phyloP scores from a whole-genome alignment of 805 yeast species.

The Yamadazyma tumulicola region DNA sequence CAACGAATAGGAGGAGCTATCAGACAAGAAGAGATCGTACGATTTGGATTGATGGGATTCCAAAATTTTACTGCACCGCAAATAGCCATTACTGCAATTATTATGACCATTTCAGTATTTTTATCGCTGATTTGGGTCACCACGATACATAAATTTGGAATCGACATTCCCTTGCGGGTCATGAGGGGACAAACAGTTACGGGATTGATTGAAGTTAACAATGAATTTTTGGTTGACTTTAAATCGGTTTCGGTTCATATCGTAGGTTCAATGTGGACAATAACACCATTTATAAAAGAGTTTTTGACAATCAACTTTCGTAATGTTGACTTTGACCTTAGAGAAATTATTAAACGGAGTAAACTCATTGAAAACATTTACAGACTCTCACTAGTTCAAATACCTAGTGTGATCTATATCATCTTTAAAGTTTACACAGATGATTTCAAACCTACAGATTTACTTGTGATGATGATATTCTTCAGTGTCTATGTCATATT shows the following conservation, averaged over 20 bases:
- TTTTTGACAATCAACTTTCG: slow-evolving; percentile 2
- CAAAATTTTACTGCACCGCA: slow-evolving; percentile 2
- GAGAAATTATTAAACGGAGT: slow-evolving; percentile 1
- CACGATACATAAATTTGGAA: slow-evolving; percentile 18
- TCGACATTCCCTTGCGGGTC: slow-evolving; percentile 17
- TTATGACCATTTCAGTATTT: slow-evolving; percentile 1
- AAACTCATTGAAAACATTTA: slow-evolving; percentile 4
- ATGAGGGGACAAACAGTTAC: not conserved
- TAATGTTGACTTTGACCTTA: slow-evolving; percentile 6
- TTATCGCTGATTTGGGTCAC: slow-evolving; percentile 15
- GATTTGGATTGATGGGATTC: slow-evolving; percentile 2
- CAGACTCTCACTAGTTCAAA: slow-evolving; percentile 1
- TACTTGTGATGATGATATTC: slow-evolving; percentile 11
- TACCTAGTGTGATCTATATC: slow-evolving; percentile 5
- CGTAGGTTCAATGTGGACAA: slow-evolving; percentile 6
- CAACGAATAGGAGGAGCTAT: not conserved
- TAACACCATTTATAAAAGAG: slow-evolving; percentile 5
- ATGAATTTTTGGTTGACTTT: not conserved
- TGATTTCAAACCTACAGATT: slow-evolving; percentile 1
- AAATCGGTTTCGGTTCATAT: slow-evolving; percentile 3
- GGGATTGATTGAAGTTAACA: not conserved
- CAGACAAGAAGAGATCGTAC: not conserved
- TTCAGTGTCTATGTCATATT: slow-evolving; percentile 11
- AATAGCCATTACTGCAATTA: not conserved
- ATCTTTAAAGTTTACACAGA: not conserved